Evolutionary conservation across 352 stramenopile genomes (phyloP).

Genomic region (Phytopythium kandeliae): DNA sequence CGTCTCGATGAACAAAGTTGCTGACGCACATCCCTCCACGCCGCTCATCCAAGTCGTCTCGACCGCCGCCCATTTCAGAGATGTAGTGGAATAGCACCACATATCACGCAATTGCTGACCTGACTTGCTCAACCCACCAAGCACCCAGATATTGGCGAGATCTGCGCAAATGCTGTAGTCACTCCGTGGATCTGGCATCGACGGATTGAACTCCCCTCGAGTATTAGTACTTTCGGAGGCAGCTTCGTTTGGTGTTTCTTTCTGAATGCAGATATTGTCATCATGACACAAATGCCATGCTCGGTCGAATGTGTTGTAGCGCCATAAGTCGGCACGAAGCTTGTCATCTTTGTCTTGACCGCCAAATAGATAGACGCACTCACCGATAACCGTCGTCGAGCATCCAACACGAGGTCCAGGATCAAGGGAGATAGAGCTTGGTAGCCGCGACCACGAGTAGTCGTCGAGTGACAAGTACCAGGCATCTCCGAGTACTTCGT

Average conservation of each 20-base stretch:
- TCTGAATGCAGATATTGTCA: conserved; percentile 51
- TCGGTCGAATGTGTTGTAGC: conserved; percentile 86
- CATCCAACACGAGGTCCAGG: conserved; percentile 68
- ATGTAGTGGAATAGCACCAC: conserved; percentile 72
- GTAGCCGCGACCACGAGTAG: conserved; percentile 72
- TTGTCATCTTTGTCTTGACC: conserved; percentile 79
- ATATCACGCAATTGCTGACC: conserved; percentile 55
- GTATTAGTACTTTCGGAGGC: conserved; percentile 5
- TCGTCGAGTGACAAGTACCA: conserved; percentile 84
- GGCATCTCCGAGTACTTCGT: conserved; percentile 65
- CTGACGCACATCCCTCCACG: conserved; percentile 38
- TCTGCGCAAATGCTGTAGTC: conserved; percentile 75
- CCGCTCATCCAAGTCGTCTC: conserved; percentile 41
- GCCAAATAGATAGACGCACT: conserved; percentile 82
- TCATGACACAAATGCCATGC: conserved; percentile 84
- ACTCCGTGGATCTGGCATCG: conserved; percentile 42
- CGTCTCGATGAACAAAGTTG: conserved; percentile 33
- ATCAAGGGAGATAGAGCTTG: conserved; percentile 68
- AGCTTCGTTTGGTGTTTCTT: conserved; percentile 11
- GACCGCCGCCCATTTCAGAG: conserved; percentile 55
- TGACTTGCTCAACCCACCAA: conserved; percentile 44
- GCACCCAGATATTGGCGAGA: conserved; percentile 79
- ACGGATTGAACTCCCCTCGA: conserved; percentile 34
- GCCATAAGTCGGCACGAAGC: conserved; percentile 71
- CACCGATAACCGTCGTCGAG: conserved; percentile 62